phyloP scores from a whole-genome alignment of 306 rosid genomes.

The Sicyos edulis region DNA sequence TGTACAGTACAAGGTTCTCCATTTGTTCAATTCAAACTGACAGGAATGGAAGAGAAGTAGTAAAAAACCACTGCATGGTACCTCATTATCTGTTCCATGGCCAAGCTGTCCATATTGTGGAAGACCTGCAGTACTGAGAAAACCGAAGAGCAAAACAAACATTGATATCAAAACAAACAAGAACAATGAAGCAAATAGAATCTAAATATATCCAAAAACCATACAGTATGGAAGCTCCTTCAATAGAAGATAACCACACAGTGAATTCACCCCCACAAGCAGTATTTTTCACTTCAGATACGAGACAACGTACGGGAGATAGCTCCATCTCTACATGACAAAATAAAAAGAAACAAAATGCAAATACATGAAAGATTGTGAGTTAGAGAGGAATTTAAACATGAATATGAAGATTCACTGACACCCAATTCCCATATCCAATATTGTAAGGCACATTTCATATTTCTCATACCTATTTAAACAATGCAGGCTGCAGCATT shows the following conservation, averaged over 20 bases:
- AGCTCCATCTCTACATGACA: slow-evolving; percentile 59
- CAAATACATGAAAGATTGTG: neutral
- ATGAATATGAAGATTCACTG: neutral
- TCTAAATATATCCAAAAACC: slow-evolving; percentile 40
- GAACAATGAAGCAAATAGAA: slow-evolving; percentile 24
- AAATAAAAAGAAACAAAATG: neutral
- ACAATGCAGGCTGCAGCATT: neutral
- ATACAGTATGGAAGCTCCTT: slow-evolving; percentile 94
- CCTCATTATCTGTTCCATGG: slow-evolving; percentile 99
- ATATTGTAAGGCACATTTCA: neutral
- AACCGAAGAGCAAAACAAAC: slow-evolving; percentile 16
- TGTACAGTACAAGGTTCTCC: neutral
- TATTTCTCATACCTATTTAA: neutral
- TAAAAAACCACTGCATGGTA: slow-evolving; percentile 27
- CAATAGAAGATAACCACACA: slow-evolving; percentile 77
- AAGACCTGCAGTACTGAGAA: slow-evolving; percentile 83
- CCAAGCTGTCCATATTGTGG: slow-evolving; percentile 98
- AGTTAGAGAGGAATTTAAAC: neutral
- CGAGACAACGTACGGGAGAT: slow-evolving; percentile 83
- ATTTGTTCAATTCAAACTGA: neutral
- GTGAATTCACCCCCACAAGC: slow-evolving; percentile 90
- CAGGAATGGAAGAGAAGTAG: neutral
- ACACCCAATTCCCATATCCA: neutral
- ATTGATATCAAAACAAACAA: slow-evolving; percentile 1
- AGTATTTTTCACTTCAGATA: slow-evolving; percentile 61